These are phyloP conservation scores for Penicillium palitans DNA, from an alignment of 2,329 filamentous ascomycete genomes.

Conservation along the genomic window DNA sequence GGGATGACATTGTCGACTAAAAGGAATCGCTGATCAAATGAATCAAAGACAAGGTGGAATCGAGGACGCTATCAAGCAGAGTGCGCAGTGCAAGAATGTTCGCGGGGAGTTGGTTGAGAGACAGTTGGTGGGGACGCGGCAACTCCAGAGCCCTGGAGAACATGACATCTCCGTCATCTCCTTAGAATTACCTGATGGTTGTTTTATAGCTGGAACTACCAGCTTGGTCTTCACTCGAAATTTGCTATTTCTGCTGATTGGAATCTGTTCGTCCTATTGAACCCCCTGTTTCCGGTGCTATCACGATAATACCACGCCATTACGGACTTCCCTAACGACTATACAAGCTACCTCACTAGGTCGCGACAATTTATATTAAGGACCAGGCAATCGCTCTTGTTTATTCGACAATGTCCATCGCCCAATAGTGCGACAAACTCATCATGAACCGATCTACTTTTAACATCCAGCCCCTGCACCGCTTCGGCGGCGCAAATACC, in stretches of 20 bases:
- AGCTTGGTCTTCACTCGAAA: neutral
- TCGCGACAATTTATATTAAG: slow-evolving; percentile 4
- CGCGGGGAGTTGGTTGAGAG: slow-evolving; percentile 19
- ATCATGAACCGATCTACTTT: slow-evolving; percentile 51
- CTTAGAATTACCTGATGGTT: neutral
- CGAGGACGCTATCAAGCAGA: slow-evolving; percentile 3
- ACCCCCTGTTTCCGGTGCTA: neutral
- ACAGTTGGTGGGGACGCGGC: slow-evolving; percentile 22
- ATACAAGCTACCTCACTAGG: neutral
- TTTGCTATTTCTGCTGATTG: neutral
- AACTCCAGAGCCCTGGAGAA: slow-evolving; percentile 2
- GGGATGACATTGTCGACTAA: slow-evolving; percentile 39
- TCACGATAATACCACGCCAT: neutral
- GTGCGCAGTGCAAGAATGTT: slow-evolving; percentile 11
- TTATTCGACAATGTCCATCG: neutral
- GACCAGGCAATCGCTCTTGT: neutral
- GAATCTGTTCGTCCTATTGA: neutral
- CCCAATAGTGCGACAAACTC: neutral
- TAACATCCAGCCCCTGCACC: slow-evolving; percentile 66
- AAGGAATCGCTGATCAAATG: neutral
- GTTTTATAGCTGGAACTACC: neutral
- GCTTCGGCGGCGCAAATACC: slow-evolving; percentile 67
- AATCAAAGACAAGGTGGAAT: neutral
- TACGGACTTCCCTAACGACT: neutral
- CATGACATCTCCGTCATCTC: slow-evolving; percentile 8